Conservation (phyloP, 2,329 filamentous ascomycete species). For the Pseudogymnoascus pannorum region DNA sequence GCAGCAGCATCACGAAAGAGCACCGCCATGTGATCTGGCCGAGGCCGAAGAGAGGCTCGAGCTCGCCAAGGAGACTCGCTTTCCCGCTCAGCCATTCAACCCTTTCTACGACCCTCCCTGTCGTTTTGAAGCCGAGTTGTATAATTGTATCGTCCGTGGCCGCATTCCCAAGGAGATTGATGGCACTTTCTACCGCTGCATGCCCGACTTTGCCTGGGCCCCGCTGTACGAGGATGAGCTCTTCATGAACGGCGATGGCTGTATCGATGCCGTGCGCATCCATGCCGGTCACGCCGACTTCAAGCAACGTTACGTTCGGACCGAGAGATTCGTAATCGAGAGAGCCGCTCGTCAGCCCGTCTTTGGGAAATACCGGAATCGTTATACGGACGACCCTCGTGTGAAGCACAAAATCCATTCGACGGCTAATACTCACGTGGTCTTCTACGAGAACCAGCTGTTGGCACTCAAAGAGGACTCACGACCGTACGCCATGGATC, state of each 20-base stretch:
- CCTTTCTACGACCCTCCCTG: too few relatives aligned
- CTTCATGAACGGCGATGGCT: slow-evolving; percentile 29
- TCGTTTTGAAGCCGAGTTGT: slow-evolving; percentile 35
- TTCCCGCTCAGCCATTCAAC: too few relatives aligned
- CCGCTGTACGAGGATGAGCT: slow-evolving; percentile 47
- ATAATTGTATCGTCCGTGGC: slow-evolving; percentile 31
- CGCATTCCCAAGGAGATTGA: slow-evolving; percentile 36
- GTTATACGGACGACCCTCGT: slow-evolving; percentile 47
- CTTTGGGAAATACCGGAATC: slow-evolving; percentile 51
- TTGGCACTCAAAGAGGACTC: slow-evolving; percentile 47
- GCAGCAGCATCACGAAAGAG: too few relatives aligned
- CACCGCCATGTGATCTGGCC: too few relatives aligned
- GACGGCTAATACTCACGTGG: slow-evolving; percentile 53
- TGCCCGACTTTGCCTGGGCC: slow-evolving; percentile 44
- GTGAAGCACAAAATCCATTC: slow-evolving; percentile 49
- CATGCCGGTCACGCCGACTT: slow-evolving; percentile 35
- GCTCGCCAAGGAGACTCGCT: too few relatives aligned
- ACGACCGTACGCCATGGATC: slow-evolving; percentile 43
- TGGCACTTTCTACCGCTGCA: slow-evolving; percentile 38
- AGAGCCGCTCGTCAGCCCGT: slow-evolving; percentile 28
- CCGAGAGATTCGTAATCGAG: slow-evolving; percentile 31
- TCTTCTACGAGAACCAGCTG: slow-evolving; percentile 48
- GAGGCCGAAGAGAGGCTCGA: too few relatives aligned
- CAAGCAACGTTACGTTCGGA: slow-evolving; percentile 38
- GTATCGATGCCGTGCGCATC: slow-evolving; percentile 36